Percentiles rank a stretch among this genome's conserved stretches.
Conservation (phyloP, 805 yeast genomes). For the Priceomyces carsonii region DNA sequence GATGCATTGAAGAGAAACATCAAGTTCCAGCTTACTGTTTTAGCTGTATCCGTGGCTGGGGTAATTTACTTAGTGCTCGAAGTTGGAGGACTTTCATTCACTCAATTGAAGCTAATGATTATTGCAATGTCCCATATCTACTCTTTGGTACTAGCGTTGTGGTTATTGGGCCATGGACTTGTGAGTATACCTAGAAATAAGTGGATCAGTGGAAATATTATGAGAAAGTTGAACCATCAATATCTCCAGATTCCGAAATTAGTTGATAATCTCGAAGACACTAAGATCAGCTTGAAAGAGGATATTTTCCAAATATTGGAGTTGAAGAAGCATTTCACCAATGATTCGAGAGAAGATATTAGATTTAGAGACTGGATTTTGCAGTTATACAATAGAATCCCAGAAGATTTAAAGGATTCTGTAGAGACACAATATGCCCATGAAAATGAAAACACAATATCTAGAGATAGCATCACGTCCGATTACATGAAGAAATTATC, state of each 20-base stretch:
- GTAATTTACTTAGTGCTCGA: conserved; percentile 57
- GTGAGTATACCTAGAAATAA: conserved; percentile 60
- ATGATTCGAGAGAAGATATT: conserved; percentile 27
- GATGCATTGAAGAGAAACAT: conserved; percentile 61
- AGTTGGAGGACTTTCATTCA: conserved; percentile 54
- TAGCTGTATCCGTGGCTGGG: conserved; percentile 53
- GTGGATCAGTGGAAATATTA: conserved; percentile 37
- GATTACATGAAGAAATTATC: conserved; percentile 53
- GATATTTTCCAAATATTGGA: conserved; percentile 59
- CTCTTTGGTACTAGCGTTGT: conserved; percentile 69
- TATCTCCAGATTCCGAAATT: conserved; percentile 59
- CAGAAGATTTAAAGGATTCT: conserved; percentile 34
- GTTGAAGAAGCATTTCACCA: conserved; percentile 46
- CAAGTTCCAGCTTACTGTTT: conserved; percentile 59
- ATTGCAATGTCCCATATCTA: conserved; percentile 79
- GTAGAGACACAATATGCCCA: conserved; percentile 31
- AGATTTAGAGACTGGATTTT: conserved; percentile 66
- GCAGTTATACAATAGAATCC: conserved; percentile 47
- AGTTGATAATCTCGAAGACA: conserved; percentile 63
- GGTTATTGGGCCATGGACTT: conserved; percentile 85
- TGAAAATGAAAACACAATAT: conserved; percentile 16
- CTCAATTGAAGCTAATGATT: conserved; percentile 62
- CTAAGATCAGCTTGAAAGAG: conserved; percentile 62
- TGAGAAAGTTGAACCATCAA: conserved; percentile 28
- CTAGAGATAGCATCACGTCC: conserved; percentile 36